Percentiles rank a stretch among this genome's conserved stretches.
Evolutionary conservation across 2,329 filamentous ascomycete species (phyloP).

Genomic region (Claviceps paspali): DNA sequence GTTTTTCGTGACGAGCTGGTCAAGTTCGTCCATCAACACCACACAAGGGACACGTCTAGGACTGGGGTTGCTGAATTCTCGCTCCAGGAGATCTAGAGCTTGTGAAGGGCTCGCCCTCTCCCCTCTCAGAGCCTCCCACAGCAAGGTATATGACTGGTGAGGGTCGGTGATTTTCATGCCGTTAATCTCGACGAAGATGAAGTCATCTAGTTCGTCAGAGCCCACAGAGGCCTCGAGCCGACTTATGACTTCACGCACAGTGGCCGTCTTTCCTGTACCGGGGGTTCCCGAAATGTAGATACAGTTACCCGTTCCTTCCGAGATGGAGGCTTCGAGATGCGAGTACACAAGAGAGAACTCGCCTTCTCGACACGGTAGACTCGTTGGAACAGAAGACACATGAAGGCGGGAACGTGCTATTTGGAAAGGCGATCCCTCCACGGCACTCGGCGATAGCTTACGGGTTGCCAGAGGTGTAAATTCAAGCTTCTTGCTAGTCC

Average conservation of each 20-base stretch:
- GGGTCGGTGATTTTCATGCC: slow-evolving; percentile 99
- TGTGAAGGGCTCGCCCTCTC: slow-evolving; percentile 86
- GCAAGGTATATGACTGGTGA: slow-evolving; percentile 83
- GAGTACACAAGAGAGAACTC: slow-evolving; percentile 90
- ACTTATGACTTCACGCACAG: slow-evolving; percentile 84
- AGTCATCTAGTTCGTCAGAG: slow-evolving; percentile 88
- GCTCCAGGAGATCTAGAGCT: slow-evolving; percentile 76
- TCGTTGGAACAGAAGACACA: slow-evolving; percentile 80
- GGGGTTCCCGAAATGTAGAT: slow-evolving; percentile 99
- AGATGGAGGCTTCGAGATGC: slow-evolving; percentile 86
- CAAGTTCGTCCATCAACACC: slow-evolving; percentile 94
- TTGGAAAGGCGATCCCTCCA: slow-evolving; percentile 77
- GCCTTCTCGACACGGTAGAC: slow-evolving; percentile 77
- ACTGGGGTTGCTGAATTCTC: slow-evolving; percentile 83
- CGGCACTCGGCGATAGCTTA: slow-evolving; percentile 57
- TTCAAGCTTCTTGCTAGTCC: slow-evolving; percentile 56
- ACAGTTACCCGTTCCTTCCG: slow-evolving; percentile 82
- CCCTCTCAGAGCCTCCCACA: slow-evolving; percentile 92
- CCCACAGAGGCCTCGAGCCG: slow-evolving; percentile 77
- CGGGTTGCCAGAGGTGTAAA: slow-evolving; percentile 92
- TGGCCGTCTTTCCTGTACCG: slow-evolving; percentile 93
- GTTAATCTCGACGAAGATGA: slow-evolving; percentile 98
- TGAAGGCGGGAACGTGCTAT: slow-evolving; percentile 79
- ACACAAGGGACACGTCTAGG: slow-evolving; percentile 88
- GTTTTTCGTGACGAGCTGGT: slow-evolving; percentile 94